phyloP scores from a whole-genome alignment of 768 basidiomycete species.

The Scleroderma citrinum region DNA sequence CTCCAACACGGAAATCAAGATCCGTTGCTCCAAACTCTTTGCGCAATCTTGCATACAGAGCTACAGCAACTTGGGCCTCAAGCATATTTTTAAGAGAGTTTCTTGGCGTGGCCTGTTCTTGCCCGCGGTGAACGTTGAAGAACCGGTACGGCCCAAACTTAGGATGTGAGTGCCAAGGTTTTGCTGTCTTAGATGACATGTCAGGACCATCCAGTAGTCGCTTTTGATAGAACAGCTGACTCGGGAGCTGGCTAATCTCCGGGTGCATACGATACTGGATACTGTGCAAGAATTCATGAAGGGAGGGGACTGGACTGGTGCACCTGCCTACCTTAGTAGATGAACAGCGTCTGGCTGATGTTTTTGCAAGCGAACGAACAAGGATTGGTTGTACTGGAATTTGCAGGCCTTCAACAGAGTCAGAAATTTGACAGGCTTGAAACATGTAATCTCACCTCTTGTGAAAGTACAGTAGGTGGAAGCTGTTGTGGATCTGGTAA shows the following conservation, averaged over 20 bases:
- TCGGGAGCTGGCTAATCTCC: conserved; percentile 86
- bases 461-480: conserved; percentile 85
- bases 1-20: conserved; percentile 51
- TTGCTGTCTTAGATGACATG: conserved; percentile 77
- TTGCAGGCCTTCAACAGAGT: conserved; percentile 46
- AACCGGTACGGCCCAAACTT: conserved; percentile 87
- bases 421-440: conserved; percentile 22
- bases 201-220: conserved; percentile 79
- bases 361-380: conserved; percentile 88
- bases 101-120: conserved; percentile 48
- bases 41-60: conserved; percentile 66
- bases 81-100: conserved; percentile 71
- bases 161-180: conserved; percentile 77
- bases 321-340: conserved; percentile 66
- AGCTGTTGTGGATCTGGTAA: conserved; percentile 78
- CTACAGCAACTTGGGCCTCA: conserved; percentile 72
- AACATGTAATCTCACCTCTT: conserved; percentile 37
- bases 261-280: conserved; percentile 99
- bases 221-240: conserved; percentile 79
- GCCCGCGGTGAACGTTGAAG: conserved; percentile 68
- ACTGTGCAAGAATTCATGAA: conserved; percentile 34
- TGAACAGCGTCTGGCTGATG: conserved; percentile 80
- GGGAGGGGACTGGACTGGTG: not conserved
- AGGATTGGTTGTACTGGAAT: conserved; percentile 79
- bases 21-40: conserved; percentile 55